Evolutionary conservation across 1,284 basidiomycete species (phyloP), one percentile per base, ranked within the genome.

Genomic region (Irpex sp.): DNA sequence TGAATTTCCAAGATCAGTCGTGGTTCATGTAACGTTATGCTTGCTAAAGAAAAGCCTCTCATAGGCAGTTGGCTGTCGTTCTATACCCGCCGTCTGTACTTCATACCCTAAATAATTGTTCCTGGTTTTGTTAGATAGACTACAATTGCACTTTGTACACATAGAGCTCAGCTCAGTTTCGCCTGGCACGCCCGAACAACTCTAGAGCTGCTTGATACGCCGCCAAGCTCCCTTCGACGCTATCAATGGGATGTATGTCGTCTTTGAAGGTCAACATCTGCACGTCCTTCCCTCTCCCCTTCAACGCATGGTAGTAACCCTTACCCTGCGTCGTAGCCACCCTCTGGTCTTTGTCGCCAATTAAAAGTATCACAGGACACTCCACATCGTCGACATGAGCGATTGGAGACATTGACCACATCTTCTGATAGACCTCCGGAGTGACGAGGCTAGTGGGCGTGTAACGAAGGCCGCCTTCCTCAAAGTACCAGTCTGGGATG

Each of bases 401-500:
- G 38, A 90, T 85, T 0, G 91, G 90, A 0, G 88, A 89, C 11
- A 81, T 76, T 0, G 71, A 67, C 60, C 81, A 82, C 2, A 91
- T 73, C 36, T 74, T 69, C 2, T 73, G 67, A 66, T 81, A 89
- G 15, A 75, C 69, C 2, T 78, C 77, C 0, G 82, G 78, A 0
- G 78, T 78, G 62, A 88, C 73, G 47, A 82, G 71, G 1, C 80
- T 74, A 0, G 73, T 38, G 59, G 75, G 37, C 15, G 68, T 59
- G 67, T 81, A 85, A 1, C 72, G 66, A 2, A 85, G 64, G 0
- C 81, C 85, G 60, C 86, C 85, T 73, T 92, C 90, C 11, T 75
- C 70, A 68, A 80, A 87, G 49, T 83, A 83, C 90, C 90, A 92
- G 68, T 92, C 91, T 2, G 87, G 83, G 49, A 92, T 92, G 67